Evolutionary conservation across 1,284 basidiomycete genomes (phyloP).

Genomic region (Apiotrichum sp.): DNA sequence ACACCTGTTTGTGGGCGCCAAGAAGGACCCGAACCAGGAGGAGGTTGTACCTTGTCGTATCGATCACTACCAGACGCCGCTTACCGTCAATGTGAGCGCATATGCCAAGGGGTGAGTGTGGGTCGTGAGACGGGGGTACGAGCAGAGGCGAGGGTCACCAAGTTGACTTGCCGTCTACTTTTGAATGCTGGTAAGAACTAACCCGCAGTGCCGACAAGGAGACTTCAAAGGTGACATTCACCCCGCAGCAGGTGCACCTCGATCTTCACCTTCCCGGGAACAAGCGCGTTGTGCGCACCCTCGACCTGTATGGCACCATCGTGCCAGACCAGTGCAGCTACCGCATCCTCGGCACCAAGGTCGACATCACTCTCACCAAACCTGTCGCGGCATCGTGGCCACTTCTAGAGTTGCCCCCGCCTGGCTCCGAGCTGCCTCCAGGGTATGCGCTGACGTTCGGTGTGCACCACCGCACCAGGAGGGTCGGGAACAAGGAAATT

Average conservation of each 20-base stretch:
- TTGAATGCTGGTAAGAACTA: constrained; percentile 1
- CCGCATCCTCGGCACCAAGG: constrained; percentile 75
- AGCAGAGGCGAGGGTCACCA: too few relatives aligned
- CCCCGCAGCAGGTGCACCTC: constrained; percentile 62
- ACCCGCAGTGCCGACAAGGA: constrained; percentile 58
- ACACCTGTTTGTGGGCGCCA: constrained; percentile 73
- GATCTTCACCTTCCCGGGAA: constrained; percentile 72
- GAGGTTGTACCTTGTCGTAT: constrained; percentile 72
- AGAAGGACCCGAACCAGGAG: constrained; percentile 51
- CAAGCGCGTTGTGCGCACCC: constrained; percentile 68
- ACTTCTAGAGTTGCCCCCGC: constrained; percentile 61
- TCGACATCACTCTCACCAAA: constrained; percentile 76
- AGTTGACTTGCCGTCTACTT: background rate
- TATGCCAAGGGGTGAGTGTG: constrained; percentile 69
- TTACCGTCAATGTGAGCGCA: constrained; percentile 77
- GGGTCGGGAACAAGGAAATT: constrained; percentile 74
- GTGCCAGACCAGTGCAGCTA: constrained; percentile 61
- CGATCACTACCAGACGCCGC: constrained; percentile 90
- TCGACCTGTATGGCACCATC: constrained; percentile 78
- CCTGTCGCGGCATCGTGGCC: constrained; percentile 74
- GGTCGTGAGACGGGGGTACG: background rate
- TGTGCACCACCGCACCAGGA: constrained; percentile 80
- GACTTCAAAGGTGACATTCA: constrained; percentile 63
- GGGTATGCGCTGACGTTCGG: constrained; percentile 78
- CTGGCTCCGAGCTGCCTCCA: constrained; percentile 53